Conservation (phyloP, 495 filamentous ascomycete species). For the Penicillium ochrochloron region DNA sequence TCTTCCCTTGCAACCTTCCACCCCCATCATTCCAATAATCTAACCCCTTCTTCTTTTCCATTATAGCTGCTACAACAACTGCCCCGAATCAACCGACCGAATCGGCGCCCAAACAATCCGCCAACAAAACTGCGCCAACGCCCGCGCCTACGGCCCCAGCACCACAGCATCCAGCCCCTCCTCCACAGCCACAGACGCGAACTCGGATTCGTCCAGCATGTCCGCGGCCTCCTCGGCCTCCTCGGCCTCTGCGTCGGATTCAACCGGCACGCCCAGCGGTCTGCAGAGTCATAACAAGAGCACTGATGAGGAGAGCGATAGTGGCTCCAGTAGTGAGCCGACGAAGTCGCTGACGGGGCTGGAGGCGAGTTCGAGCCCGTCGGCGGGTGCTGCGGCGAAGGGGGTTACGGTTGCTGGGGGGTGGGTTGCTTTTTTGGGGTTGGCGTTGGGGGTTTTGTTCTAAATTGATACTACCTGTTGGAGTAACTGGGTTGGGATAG, state of each 20-base stretch:
- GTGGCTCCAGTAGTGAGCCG: not conserved
- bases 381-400: slow-evolving; percentile 20
- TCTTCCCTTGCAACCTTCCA: too few species aligned
- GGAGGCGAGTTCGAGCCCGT: slow-evolving; percentile 19
- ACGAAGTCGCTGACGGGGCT: slow-evolving; percentile 17
- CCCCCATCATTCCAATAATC: too few species aligned
- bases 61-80: slow-evolving; percentile 31
- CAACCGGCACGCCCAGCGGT: not conserved
- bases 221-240: not conserved
- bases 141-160: slow-evolving; percentile 27
- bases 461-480: not conserved
- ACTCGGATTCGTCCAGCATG: not conserved
- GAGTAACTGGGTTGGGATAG: too few species aligned
- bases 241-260: not conserved
- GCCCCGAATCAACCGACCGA: slow-evolving; percentile 20
- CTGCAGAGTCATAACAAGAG: not conserved
- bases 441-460: slow-evolving; percentile 26
- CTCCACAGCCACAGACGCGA: not conserved
- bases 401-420: slow-evolving; percentile 17
- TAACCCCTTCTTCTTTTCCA: not conserved
- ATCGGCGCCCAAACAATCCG: slow-evolving; percentile 22
- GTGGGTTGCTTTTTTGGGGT: slow-evolving; percentile 29
- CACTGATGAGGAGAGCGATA: not conserved
- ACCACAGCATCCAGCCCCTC: slow-evolving; percentile 11
- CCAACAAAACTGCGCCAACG: slow-evolving; percentile 28